Conservation (phyloP, 2,329 filamentous ascomycete genomes). For the Verticillium albo-atrum region DNA sequence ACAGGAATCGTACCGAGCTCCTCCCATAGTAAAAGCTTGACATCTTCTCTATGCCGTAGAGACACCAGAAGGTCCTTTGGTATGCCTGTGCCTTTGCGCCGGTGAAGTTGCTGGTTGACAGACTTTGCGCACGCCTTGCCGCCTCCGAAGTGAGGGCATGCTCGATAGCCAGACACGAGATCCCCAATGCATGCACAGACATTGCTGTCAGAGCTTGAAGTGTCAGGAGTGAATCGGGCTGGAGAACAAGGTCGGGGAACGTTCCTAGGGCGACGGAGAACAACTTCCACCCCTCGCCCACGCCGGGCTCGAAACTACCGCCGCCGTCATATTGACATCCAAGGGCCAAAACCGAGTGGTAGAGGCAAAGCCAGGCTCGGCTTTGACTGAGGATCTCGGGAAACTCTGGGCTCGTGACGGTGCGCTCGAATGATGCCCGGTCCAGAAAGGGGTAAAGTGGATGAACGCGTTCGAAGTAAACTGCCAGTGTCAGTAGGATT, state of each 20-base stretch:
- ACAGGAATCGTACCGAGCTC: conserved; percentile 17
- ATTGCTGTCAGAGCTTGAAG: conserved; percentile 26
- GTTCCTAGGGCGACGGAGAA: conserved; percentile 30
- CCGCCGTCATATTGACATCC: conserved; percentile 29
- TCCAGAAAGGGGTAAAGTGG: conserved; percentile 35
- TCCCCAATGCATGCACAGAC: conserved; percentile 19
- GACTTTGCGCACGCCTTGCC: conserved; percentile 22
- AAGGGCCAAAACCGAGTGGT: conserved; percentile 30
- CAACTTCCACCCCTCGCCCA: conserved; percentile 31
- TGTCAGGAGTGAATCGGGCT: conserved; percentile 22
- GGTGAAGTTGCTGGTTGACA: conserved; percentile 15
- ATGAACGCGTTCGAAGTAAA: conserved; percentile 34
- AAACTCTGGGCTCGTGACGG: conserved; percentile 20
- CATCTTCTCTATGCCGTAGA: conserved; percentile 21
- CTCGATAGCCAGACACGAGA: conserved; percentile 24
- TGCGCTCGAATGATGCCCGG: conserved; percentile 25
- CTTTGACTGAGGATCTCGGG: conserved; percentile 17
- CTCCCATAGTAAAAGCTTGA: conserved; percentile 23
- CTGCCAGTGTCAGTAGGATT: conserved; percentile 10
- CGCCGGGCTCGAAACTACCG: conserved; percentile 31
- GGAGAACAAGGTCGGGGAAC: conserved; percentile 25
- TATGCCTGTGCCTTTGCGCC: conserved; percentile 12
- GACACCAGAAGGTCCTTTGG: conserved; percentile 22
- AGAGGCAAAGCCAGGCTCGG: conserved; percentile 30
- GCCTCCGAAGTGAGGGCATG: conserved; percentile 24